Evolutionary conservation across 768 basidiomycete species (phyloP).

Genomic region (Phanerochaete sordida): DNA sequence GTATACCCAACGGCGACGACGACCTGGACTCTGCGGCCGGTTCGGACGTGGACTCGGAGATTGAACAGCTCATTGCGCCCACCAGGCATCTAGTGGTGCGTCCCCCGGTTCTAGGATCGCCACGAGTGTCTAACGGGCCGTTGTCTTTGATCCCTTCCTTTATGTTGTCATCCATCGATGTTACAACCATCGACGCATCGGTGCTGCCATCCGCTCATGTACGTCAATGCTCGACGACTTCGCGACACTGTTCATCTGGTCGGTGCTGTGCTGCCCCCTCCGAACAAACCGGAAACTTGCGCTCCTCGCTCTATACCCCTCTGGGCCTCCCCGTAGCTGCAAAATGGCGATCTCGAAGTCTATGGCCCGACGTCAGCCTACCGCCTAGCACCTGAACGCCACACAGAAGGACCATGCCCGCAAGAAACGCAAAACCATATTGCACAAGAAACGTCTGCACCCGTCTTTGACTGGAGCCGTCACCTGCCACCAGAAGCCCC

Average conservation of each 20-base stretch:
- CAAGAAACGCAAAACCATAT: background rate
- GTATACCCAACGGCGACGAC: conserved; percentile 4
- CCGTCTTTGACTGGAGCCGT: conserved; percentile 27
- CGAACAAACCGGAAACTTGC: too few species aligned
- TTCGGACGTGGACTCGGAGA: conserved; percentile 23
- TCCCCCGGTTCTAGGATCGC: background rate
- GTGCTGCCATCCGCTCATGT: too few species aligned
- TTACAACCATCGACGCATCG: too few species aligned
- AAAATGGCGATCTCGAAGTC: conserved; percentile 24
- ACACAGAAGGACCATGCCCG: background rate
- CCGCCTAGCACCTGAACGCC: conserved; percentile 25
- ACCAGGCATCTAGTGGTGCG: conserved; percentile 19
- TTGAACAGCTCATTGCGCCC: conserved; percentile 22
- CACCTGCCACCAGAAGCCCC: conserved; percentile 28
- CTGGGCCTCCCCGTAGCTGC: conserved; percentile 13
- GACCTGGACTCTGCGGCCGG: conserved; percentile 11
- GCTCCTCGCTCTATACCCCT: background rate
- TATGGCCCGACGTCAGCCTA: conserved; percentile 30
- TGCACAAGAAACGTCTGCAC: conserved; percentile 2
- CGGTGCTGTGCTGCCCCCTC: too few species aligned
- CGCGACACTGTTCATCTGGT: too few species aligned
- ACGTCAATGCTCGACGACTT: too few species aligned
- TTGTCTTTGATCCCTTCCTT: background rate
- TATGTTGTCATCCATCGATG: background rate
- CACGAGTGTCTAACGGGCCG: background rate